phyloP scores from a whole-genome alignment of 345 rosid genomes.

The Eucalyptus curtisii region DNA sequence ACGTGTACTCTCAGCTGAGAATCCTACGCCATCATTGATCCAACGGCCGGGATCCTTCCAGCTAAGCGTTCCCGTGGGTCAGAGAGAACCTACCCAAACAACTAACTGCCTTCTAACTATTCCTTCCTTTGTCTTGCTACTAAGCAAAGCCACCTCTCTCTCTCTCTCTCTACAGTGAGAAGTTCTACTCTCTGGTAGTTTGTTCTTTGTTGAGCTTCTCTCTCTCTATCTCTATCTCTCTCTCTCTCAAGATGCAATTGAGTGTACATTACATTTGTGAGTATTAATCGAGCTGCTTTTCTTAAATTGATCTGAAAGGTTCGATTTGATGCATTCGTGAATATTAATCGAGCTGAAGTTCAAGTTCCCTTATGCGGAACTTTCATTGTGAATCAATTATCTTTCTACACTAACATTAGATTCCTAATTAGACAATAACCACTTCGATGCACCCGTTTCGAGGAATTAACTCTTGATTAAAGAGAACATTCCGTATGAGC shows the following conservation, averaged over 20 bases:
- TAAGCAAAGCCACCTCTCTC: not conserved
- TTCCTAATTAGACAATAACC: not conserved
- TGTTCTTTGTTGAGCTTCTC: not conserved
- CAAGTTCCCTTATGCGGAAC: rapidly evolving
- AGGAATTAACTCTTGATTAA: not conserved
- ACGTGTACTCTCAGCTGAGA: constrained; percentile 17
- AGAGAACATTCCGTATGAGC: not conserved
- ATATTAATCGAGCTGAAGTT: not conserved
- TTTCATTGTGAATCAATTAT: rapidly evolving
- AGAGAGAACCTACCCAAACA: not conserved
- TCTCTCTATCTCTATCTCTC: not conserved
- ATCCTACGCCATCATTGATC: constrained; percentile 7
- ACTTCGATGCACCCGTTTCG: not conserved
- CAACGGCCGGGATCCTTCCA: constrained; percentile 13
- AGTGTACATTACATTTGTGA: not conserved
- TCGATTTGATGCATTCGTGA: not conserved
- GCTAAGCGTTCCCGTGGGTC: not conserved
- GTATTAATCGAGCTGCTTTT: not conserved
- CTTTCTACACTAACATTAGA: not conserved
- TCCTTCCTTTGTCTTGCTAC: constrained; percentile 32
- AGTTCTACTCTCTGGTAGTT: constrained; percentile 1
- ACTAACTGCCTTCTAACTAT: constrained; percentile 14
- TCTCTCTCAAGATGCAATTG: not conserved
- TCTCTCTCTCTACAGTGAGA: not conserved
- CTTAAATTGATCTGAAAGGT: not conserved